Evolutionary conservation across 805 yeast genomes (phyloP).

Genomic region (Pichia membranifaciens): DNA sequence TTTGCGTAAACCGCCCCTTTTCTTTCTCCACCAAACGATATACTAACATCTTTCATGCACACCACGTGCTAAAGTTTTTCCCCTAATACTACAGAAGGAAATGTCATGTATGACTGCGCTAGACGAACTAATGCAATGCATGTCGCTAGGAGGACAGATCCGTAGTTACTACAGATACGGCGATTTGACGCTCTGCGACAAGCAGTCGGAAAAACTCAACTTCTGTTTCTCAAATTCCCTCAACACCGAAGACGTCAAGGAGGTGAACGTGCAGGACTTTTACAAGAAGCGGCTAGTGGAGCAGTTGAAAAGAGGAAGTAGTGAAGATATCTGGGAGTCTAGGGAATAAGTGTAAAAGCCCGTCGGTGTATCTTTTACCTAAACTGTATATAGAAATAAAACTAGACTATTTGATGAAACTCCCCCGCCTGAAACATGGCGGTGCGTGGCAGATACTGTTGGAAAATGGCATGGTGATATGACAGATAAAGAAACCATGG

Average conservation of each 20-base stretch:
- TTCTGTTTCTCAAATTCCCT: constrained; percentile 65
- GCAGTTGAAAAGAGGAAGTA: constrained; percentile 60
- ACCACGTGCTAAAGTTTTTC: background rate
- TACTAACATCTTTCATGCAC: constrained; percentile 7
- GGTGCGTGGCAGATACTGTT: background rate
- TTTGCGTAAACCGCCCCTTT: background rate
- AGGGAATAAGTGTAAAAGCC: constrained; percentile 8
- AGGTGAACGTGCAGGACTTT: constrained; percentile 56
- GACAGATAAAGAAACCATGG: too few relatives aligned
- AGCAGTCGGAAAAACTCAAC: constrained; percentile 67
- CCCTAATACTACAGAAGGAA: constrained; percentile 26
- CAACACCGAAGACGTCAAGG: constrained; percentile 47
- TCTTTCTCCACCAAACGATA: background rate
- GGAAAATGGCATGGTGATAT: too few relatives aligned
- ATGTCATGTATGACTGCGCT: constrained; percentile 77
- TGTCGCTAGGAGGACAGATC: constrained; percentile 85
- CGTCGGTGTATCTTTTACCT: too few relatives aligned
- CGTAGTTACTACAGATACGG: constrained; percentile 83
- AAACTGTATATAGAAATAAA: too few relatives aligned
- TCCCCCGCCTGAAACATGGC: background rate
- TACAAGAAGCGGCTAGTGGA: constrained; percentile 58
- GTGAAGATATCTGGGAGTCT: constrained; percentile 80
- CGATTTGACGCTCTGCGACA: constrained; percentile 62
- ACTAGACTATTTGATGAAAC: too few relatives aligned
- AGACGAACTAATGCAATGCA: constrained; percentile 81